These are phyloP conservation scores for Populus alba DNA, from an alignment of 345 rosid species.

Conservation along the genomic window DNA sequence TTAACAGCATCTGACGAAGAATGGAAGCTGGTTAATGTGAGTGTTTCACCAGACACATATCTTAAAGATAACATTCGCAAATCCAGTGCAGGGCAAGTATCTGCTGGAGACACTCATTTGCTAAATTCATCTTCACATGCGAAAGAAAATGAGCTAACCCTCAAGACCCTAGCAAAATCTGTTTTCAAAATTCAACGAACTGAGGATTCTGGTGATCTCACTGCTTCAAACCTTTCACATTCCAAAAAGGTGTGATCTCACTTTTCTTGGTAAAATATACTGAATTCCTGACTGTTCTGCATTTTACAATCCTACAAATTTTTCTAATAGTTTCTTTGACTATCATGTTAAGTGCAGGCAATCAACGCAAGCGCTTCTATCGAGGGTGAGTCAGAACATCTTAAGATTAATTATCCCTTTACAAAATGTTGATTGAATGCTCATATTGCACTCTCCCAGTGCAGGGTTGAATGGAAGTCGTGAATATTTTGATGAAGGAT, in stretches of 20 bases:
- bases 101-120: constrained; percentile 3
- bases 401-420: background rate
- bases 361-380: constrained; percentile 5
- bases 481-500: constrained; percentile 27
- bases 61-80: constrained; percentile 3
- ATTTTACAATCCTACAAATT: background rate
- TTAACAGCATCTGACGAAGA: constrained; percentile 31
- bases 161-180: constrained; percentile 40
- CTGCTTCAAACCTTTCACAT: constrained; percentile 13
- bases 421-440: constrained; percentile 7
- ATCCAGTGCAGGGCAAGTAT: constrained; percentile 13
- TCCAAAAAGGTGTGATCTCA: constrained; percentile 10
- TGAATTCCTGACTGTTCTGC: background rate
- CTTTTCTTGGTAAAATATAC: background rate
- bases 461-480: constrained; percentile 31
- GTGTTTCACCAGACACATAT: constrained; percentile 21
- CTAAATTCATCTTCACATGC: constrained; percentile 9
- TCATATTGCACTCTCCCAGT: constrained; percentile 15
- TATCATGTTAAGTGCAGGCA: constrained; percentile 24
- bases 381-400: constrained; percentile 35
- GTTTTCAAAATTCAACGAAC: constrained; percentile 27
- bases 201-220: constrained; percentile 14
- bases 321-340: background rate
- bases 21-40: constrained; percentile 28
- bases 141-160: constrained; percentile 31